These are phyloP conservation scores for Chalciporus sp. DNA, from an alignment of 1,284 basidiomycete species.

Conservation along the genomic window DNA sequence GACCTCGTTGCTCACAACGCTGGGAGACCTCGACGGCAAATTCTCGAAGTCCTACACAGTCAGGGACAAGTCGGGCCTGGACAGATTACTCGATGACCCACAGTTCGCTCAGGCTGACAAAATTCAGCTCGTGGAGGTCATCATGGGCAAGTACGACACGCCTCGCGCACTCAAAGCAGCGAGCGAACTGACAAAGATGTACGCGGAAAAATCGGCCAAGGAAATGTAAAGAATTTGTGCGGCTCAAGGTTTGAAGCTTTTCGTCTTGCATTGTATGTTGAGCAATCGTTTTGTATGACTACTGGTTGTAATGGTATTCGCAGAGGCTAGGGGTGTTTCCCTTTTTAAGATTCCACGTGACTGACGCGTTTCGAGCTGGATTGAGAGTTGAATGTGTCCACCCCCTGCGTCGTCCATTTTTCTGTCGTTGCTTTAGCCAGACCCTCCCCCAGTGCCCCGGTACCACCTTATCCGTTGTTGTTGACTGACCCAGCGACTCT, in stretches of 20 bases:
- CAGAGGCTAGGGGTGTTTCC: not conserved
- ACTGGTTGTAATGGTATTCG: not conserved
- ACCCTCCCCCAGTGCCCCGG: not conserved
- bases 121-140: constrained; percentile 80
- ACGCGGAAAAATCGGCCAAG: constrained; percentile 20
- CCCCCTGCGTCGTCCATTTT: not conserved
- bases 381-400: constrained; percentile 1
- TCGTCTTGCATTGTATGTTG: not conserved
- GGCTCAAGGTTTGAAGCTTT: not conserved
- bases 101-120: constrained; percentile 60
- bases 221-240: constrained; percentile 10
- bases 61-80: constrained; percentile 63
- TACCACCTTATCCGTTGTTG: not conserved
- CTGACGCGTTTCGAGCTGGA: constrained; percentile 23
- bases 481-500: not conserved
- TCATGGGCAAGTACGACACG: constrained; percentile 76
- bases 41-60: constrained; percentile 70
- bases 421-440: not conserved
- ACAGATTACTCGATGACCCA: constrained; percentile 58
- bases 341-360: constrained; percentile 27
- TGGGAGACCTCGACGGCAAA: constrained; percentile 58
- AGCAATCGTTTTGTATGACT: not conserved
- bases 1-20: constrained; percentile 58
- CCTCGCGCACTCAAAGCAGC: constrained; percentile 62
- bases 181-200: constrained; percentile 43